Base-by-base conservation (phyloP, 257 asterid genomes). In the Petrea volubilis region DNA sequence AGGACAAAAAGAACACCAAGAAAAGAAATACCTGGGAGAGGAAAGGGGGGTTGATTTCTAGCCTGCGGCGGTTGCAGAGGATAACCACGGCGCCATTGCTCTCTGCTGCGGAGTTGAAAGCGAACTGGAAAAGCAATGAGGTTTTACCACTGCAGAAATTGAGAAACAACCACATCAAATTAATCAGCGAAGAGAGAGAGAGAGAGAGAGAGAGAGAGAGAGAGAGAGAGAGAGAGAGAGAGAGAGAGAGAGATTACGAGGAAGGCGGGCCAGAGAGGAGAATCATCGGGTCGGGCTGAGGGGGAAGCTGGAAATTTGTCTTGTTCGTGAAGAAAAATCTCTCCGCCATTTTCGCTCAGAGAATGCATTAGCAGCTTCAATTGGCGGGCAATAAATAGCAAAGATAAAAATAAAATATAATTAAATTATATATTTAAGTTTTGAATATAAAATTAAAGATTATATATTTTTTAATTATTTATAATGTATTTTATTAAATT, bases 101-200 rank as follows among this genome's bases (percentile, higher is more conserved):
- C 51, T 66, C 78, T 40, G 61, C 18, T 11, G 91, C 93, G 4
- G 90, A 75, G 65, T 91, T 94, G 55, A 82, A 73, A 0, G 99
- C 99, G 38, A 85, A 94, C 78, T 91, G 97, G 84, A 91, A 91
- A 33, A 89, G 93, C 76, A 94, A 77, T 4, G 99, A 94, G 61
- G 97, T 86, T 80, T 94, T 94, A 55, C 99, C 97, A 23, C 97
- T 92, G 88, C 80, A 74, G 8, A 69, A 74, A 55, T 40, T 18
- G 27, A 38, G 34, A 41, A 55, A 10, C n/a, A 61, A 77, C 27
- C 23, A 12, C 28, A 38, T 27, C 50, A 5, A 2, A 23, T 49
- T 24, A 49, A 58, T 66, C 33, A 56, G 56, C 61, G 2, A 12
- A 57, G n/a, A n/a, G n/a, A n/a, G n/a, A n/a, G n/a, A n/a, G n/a